A percentile compares a stretch with the other conserved stretches of the same genome.
phyloP scores from a whole-genome alignment of 2,329 filamentous ascomycete genomes.

The Xylariaceae sp. region DNA sequence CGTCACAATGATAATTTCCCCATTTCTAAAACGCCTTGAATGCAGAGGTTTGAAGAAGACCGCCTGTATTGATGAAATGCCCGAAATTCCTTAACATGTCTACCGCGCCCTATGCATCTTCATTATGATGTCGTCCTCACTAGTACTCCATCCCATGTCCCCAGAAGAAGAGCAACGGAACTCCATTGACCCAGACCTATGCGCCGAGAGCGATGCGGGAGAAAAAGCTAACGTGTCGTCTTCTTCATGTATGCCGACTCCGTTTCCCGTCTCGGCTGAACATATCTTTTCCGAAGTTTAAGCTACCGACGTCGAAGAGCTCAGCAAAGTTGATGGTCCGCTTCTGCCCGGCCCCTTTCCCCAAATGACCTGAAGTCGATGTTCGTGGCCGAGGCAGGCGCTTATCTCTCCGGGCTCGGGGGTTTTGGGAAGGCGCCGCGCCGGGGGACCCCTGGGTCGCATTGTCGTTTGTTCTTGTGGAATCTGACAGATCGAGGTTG shows the following conservation, averaged over 20 bases:
- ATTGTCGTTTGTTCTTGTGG: conserved; percentile 37
- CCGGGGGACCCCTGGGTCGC: conserved; percentile 28
- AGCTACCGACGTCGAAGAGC: conserved; percentile 65
- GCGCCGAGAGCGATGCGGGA: conserved; percentile 16
- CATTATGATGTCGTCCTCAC: conserved; percentile 7
- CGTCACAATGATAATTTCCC: too few species aligned
- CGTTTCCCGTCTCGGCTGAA: conserved; percentile 47
- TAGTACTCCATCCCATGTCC: conserved; percentile 9
- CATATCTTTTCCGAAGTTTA: conserved; percentile 58
- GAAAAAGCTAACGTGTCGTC: conserved; percentile 3
- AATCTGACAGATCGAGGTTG: conserved; percentile 55
- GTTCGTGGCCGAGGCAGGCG: conserved; percentile 25
- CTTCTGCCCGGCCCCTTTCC: conserved; percentile 64
- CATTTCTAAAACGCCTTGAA: conserved; percentile 8
- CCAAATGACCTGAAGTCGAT: conserved; percentile 41
- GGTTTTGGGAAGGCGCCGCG: conserved; percentile 29
- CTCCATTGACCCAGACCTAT: conserved; percentile 16
- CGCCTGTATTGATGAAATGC: conserved; percentile 7
- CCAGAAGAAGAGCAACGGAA: conserved; percentile 13
- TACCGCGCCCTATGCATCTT: conserved; percentile 10
- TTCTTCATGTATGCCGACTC: conserved; percentile 41
- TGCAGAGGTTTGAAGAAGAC: conserved; percentile 7
- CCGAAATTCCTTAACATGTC: conserved; percentile 15
- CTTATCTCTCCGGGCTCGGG: conserved; percentile 24
- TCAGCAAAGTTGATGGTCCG: conserved; percentile 68